Percentiles rank a stretch among this genome's conserved stretches.
Evolutionary conservation across 83 land plant genomes (phyloP).

Genomic region (Thuja plicata): DNA sequence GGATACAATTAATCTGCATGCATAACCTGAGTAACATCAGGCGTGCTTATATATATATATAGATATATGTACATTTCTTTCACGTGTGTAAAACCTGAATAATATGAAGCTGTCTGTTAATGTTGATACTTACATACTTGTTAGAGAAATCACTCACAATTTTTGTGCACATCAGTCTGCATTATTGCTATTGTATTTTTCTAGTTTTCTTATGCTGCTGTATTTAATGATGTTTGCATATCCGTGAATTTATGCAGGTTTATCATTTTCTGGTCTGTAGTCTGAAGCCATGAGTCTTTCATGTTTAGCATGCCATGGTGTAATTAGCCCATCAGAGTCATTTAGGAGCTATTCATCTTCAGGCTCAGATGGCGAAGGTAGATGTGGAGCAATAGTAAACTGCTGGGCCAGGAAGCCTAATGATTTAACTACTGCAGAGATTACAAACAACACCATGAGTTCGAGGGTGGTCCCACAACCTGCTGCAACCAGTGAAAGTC

Average conservation of each 20-base stretch:
- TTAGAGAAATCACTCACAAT: neutral
- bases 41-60: neutral
- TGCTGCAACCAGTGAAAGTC: conserved; percentile 10
- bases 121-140: neutral
- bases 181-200: neutral
- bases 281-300: conserved; percentile 46
- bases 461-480: conserved; percentile 56
- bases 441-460: neutral
- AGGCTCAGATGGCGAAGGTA: conserved; percentile 54
- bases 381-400: conserved; percentile 43
- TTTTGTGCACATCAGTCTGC: neutral
- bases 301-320: conserved; percentile 56
- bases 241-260: neutral
- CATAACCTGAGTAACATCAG: neutral
- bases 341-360: conserved; percentile 65
- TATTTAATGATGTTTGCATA: neutral
- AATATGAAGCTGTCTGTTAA: neutral
- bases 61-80: neutral
- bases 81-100: neutral
- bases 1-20: neutral
- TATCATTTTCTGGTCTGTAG: neutral
- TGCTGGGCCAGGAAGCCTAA: conserved; percentile 37
- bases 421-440: conserved; percentile 9
- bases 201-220: neutral
- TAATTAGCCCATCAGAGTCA: conserved; percentile 57